phyloP scores from a whole-genome alignment of 441 rosid species.

The Adansonia rubrostipa region DNA sequence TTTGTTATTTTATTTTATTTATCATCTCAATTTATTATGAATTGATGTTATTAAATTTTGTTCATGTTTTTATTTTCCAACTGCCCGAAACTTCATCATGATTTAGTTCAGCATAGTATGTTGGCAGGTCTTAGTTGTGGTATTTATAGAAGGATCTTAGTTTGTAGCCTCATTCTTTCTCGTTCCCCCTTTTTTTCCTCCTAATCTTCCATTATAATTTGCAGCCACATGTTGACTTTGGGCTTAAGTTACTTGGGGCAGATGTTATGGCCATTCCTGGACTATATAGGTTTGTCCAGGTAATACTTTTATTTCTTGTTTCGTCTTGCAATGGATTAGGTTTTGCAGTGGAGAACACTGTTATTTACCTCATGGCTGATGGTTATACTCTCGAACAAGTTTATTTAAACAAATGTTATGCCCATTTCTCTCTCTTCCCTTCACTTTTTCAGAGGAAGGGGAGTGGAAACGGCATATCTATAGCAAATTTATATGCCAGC shows the following conservation, averaged over 20 bases:
- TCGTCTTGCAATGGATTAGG: conserved; percentile 3
- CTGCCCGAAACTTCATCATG: not conserved
- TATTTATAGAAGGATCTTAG: not conserved
- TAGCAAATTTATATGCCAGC: not conserved
- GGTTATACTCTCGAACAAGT: not conserved
- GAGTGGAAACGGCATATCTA: not conserved
- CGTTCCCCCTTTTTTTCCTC: not conserved
- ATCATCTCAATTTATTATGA: not conserved
- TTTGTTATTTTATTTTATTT: not conserved
- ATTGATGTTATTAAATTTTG: not conserved
- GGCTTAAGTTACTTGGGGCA: conserved; percentile 83
- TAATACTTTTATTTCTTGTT: conserved; percentile 29
- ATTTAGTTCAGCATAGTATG: conserved; percentile 2
- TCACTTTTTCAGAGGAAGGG: not conserved
- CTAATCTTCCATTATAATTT: conserved; percentile 20
- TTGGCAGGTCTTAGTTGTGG: not conserved
- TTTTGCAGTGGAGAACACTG: not conserved
- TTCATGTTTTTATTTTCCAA: not conserved
- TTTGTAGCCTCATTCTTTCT: not conserved
- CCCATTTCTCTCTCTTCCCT: conserved; percentile 1
- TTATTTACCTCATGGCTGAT: not conserved
- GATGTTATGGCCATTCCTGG: conserved; percentile 99
- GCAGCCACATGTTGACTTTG: conserved; percentile 98
- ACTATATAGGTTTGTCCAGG: conserved; percentile 85
- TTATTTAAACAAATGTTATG: not conserved